These are phyloP conservation scores for Alternaria longipes DNA, from an alignment of 2,329 filamentous ascomycete genomes.

Conservation along the genomic window DNA sequence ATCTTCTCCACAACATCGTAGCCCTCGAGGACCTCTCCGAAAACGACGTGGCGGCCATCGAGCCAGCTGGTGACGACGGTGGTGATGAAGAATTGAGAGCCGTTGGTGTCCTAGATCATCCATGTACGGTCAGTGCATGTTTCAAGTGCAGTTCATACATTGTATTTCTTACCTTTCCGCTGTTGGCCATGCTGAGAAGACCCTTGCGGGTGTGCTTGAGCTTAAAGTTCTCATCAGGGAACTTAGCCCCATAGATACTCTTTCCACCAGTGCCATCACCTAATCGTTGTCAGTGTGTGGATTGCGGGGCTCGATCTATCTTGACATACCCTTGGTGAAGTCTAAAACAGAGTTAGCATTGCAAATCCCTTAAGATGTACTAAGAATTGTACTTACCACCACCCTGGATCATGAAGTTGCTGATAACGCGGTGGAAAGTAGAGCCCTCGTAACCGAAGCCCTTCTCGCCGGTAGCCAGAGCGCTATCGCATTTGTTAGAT, in stretches of 20 bases:
- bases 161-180: neutral
- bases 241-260: constrained; percentile 87
- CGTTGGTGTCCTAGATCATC: constrained; percentile 64
- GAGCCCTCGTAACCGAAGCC: constrained; percentile 85
- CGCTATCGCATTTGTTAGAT: constrained; percentile 62
- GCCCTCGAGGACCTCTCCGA: constrained; percentile 87
- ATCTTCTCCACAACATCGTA: constrained; percentile 83
- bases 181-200: constrained; percentile 73
- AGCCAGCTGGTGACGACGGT: constrained; percentile 84
- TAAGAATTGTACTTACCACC: constrained; percentile 58
- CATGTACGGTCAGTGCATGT: neutral
- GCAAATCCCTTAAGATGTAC: neutral
- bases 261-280: constrained; percentile 85
- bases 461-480: constrained; percentile 85
- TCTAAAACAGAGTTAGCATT: constrained; percentile 5
- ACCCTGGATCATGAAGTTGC: constrained; percentile 91
- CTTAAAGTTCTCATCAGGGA: constrained; percentile 94
- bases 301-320: neutral
- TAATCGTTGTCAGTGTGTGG: neutral
- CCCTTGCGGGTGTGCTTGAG: constrained; percentile 88
- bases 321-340: constrained; percentile 9
- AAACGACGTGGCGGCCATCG: constrained; percentile 85
- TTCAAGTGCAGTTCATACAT: neutral
- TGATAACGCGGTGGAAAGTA: constrained; percentile 89
- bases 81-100: constrained; percentile 89